Evolutionary conservation across 352 stramenopile species (phyloP).

Genomic region (Phytophthora hybrid): DNA sequence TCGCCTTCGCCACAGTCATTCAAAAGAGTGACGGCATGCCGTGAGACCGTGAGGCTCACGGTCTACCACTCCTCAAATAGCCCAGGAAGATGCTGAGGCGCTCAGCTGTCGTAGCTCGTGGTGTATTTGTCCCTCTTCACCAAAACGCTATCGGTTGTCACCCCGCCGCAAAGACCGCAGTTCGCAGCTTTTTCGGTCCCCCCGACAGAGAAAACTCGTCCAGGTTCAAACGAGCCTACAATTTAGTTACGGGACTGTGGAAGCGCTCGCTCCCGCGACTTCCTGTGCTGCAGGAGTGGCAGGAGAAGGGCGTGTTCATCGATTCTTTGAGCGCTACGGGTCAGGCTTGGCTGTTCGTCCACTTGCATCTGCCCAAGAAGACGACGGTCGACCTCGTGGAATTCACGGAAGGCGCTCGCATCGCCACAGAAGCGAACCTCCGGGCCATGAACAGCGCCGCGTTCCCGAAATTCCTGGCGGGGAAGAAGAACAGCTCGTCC

Average conservation of each 20-base stretch:
- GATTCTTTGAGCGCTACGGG: slow-evolving; percentile 17
- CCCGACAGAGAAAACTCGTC: slow-evolving; percentile 4
- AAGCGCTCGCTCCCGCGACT: slow-evolving; percentile 37
- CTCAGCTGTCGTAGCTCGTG: not conserved
- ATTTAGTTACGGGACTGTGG: slow-evolving; percentile 22
- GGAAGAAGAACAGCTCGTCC: slow-evolving; percentile 34
- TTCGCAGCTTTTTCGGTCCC: slow-evolving; percentile 17
- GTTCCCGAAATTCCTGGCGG: slow-evolving; percentile 48
- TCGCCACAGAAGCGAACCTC: slow-evolving; percentile 46
- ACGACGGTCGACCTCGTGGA: slow-evolving; percentile 53
- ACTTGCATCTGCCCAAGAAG: slow-evolving; percentile 46
- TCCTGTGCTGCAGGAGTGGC: slow-evolving; percentile 44
- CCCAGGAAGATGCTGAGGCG: not conserved
- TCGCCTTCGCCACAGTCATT: too few species aligned
- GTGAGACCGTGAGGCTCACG: too few species aligned
- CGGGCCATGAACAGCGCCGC: slow-evolving; percentile 45
- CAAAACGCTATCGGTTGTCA: not conserved
- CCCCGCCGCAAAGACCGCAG: not conserved
- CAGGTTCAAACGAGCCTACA: slow-evolving; percentile 28
- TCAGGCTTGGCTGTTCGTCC: slow-evolving; percentile 38
- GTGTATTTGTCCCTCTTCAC: not conserved
- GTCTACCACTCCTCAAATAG: not conserved
- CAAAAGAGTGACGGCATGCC: too few species aligned
- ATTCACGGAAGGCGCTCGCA: slow-evolving; percentile 52
- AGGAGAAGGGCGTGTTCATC: slow-evolving; percentile 33